Conservation (phyloP, 768 basidiomycete species). For the Inosperma sp. region DNA sequence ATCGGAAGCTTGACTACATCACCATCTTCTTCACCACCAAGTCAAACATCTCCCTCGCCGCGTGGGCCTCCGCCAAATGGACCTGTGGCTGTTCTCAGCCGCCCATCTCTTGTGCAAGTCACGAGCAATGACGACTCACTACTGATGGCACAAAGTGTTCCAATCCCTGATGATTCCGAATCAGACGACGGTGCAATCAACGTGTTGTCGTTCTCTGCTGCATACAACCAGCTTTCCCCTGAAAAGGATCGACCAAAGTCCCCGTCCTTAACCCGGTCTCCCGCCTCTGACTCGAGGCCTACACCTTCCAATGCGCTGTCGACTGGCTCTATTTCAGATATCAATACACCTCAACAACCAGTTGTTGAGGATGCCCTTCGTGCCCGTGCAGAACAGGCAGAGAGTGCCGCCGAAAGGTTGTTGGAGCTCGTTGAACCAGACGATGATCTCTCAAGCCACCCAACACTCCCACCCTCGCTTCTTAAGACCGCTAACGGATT, state of each 20-base stretch:
- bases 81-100: slow-evolving; percentile 33
- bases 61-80: slow-evolving; percentile 22
- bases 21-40: slow-evolving; percentile 29
- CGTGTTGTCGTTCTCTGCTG: slow-evolving; percentile 67
- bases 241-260: slow-evolving; percentile 32
- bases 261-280: slow-evolving; percentile 48
- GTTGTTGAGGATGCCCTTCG: slow-evolving; percentile 81
- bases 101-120: slow-evolving; percentile 42
- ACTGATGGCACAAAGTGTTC: slow-evolving; percentile 65
- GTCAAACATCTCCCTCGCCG: slow-evolving; percentile 29
- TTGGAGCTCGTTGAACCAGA: slow-evolving; percentile 84
- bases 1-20: slow-evolving; percentile 38
- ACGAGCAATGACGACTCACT: slow-evolving; percentile 54
- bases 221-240: slow-evolving; percentile 49
- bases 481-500: slow-evolving; percentile 39
- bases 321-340: slow-evolving; percentile 44
- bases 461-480: slow-evolving; percentile 52
- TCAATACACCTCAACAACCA: slow-evolving; percentile 34
- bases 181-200: slow-evolving; percentile 63
- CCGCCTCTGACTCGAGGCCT: slow-evolving; percentile 49
- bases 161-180: slow-evolving; percentile 71
- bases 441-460: slow-evolving; percentile 48
- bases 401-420: slow-evolving; percentile 85
- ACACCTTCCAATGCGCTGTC: slow-evolving; percentile 51
- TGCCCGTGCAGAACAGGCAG: slow-evolving; percentile 88